Evolutionary conservation across 257 asterid species (phyloP).

Genomic region (Euphrasia confusa): DNA sequence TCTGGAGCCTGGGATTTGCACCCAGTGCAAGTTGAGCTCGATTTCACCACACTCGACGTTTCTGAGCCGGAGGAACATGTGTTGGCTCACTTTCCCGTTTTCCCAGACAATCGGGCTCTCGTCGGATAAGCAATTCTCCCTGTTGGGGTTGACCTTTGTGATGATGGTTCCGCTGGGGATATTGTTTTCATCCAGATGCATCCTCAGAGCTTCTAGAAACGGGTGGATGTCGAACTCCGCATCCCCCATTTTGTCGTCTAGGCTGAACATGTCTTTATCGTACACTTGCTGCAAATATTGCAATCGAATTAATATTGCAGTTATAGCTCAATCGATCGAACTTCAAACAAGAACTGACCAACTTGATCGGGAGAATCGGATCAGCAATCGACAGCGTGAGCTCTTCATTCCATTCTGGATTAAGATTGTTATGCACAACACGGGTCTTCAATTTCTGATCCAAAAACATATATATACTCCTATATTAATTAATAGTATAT

Average conservation of each 20-base stretch:
- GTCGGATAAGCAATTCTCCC: slow-evolving; percentile 1
- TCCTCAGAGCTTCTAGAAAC: background rate
- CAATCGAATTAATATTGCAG: background rate
- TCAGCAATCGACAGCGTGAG: background rate
- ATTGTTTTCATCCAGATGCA: background rate
- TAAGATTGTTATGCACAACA: background rate
- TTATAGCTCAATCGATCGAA: too few species aligned
- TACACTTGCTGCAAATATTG: slow-evolving; percentile 1
- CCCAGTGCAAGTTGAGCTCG: slow-evolving; percentile 3
- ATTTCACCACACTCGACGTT: slow-evolving; percentile 7
- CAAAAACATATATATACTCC: background rate
- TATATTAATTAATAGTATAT: background rate
- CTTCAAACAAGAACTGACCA: slow-evolving; percentile 33
- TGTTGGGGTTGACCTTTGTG: slow-evolving; percentile 2
- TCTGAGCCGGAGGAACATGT: background rate
- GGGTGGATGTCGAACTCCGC: background rate
- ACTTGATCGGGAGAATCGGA: background rate
- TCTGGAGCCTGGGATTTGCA: slow-evolving; percentile 5
- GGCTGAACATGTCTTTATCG: background rate
- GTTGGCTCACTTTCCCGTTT: background rate
- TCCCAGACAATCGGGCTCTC: slow-evolving; percentile 7
- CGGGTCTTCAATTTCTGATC: background rate
- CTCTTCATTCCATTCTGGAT: background rate
- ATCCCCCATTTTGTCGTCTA: slow-evolving; percentile 8
- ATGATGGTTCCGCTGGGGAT: background rate